phyloP scores from a whole-genome alignment of 305 asterid genomes.

The Striga hermonthica region DNA sequence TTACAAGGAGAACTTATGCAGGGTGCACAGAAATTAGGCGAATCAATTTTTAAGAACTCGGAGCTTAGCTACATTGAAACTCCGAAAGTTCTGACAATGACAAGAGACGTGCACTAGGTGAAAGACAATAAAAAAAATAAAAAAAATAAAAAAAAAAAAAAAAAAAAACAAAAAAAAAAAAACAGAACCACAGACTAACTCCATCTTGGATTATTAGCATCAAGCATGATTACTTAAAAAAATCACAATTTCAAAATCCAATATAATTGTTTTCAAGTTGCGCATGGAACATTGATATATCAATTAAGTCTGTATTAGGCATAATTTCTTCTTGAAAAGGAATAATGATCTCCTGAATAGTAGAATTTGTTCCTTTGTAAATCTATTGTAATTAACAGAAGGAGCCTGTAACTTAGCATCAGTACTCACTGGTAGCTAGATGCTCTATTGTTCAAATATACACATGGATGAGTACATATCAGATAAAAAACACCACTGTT shows the following conservation, averaged over 20 bases:
- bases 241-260: too few species aligned
- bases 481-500: too few species aligned
- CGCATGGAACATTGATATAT: constrained; percentile 3
- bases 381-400: constrained; percentile 4
- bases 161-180: too few species aligned
- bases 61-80: constrained; percentile 18
- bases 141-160: too few species aligned
- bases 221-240: not conserved
- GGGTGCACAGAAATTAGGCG: not conserved
- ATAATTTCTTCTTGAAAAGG: not conserved
- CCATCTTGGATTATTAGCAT: constrained; percentile 8
- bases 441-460: not conserved
- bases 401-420: constrained; percentile 12
- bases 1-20: constrained; percentile 20
- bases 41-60: constrained; percentile 7
- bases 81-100: not conserved
- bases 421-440: not conserved
- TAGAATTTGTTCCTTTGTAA: too few species aligned
- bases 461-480: too few species aligned
- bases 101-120: constrained; percentile 1
- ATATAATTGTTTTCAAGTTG: constrained; percentile 3
- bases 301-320: not conserved
- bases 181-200: not conserved
- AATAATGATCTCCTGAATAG: not conserved
- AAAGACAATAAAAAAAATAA: not conserved